phyloP scores from a whole-genome alignment of 148 eudicot species.

The Drosera capensis region DNA sequence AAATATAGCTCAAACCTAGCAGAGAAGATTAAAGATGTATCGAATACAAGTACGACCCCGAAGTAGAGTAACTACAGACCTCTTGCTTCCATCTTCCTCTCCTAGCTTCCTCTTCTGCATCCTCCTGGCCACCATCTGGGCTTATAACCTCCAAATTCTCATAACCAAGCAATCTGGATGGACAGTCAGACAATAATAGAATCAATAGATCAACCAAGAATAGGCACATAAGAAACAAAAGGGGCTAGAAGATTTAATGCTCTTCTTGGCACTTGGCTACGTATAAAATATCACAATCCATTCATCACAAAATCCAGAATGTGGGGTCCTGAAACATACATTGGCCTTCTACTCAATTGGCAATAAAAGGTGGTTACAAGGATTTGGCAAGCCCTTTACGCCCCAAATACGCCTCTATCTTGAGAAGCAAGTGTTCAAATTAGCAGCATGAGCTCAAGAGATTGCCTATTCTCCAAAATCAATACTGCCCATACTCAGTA shows the following conservation, averaged over 20 bases:
- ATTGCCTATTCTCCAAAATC: too few relatives aligned
- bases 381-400: too few relatives aligned
- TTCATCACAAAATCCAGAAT: background rate
- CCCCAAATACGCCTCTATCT: too few relatives aligned
- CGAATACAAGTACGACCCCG: too few relatives aligned
- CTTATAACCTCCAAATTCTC: conserved; percentile 90
- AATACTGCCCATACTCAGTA: too few relatives aligned
- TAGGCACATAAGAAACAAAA: background rate
- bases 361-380: background rate
- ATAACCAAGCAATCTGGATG: conserved; percentile 46
- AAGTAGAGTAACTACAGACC: conserved; percentile 17
- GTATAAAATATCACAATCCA: background rate
- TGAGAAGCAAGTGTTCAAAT: too few relatives aligned
- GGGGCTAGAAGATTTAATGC: too few relatives aligned
- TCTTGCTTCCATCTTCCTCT: conserved; percentile 90
- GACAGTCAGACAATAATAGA: background rate
- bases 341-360: too few relatives aligned
- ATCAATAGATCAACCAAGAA: background rate
- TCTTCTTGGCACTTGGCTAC: too few relatives aligned
- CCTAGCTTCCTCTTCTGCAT: conserved; percentile 87
- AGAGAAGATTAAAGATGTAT: background rate
- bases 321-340: too few relatives aligned
- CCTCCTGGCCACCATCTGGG: conserved; percentile 88
- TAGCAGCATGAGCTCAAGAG: too few relatives aligned
- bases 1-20: background rate